phyloP scores from a whole-genome alignment of 2,329 filamentous ascomycete genomes.

The Aspergillus amoenus region DNA sequence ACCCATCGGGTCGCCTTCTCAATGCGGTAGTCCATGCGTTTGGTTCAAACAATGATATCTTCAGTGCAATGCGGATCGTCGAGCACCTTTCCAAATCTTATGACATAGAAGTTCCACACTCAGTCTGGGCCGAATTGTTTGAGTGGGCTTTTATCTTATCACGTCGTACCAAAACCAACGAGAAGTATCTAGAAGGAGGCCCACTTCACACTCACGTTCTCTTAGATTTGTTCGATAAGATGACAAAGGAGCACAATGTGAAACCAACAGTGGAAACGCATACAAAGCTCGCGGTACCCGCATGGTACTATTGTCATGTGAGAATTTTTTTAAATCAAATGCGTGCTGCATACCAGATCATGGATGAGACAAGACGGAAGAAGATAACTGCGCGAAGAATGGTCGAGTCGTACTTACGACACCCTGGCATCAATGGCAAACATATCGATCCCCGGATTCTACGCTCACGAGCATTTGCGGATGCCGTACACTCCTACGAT shows the following conservation, averaged over 20 bases:
- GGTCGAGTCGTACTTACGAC: conserved; percentile 26
- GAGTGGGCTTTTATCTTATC: conserved; percentile 65
- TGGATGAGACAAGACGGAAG: conserved; percentile 28
- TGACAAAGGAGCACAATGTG: conserved; percentile 58
- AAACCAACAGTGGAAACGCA: conserved; percentile 59
- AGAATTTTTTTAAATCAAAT: conserved; percentile 28
- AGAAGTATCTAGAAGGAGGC: conserved; percentile 14
- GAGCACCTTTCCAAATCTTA: conserved; percentile 63
- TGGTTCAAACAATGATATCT: conserved; percentile 64
- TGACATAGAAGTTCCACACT: conserved; percentile 54
- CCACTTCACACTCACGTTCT: conserved; percentile 48
- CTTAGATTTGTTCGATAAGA: conserved; percentile 56
- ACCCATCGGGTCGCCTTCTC: conserved; percentile 61
- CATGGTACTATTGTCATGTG: conserved; percentile 21
- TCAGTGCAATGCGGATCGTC: conserved; percentile 58
- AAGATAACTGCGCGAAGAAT: conserved; percentile 25
- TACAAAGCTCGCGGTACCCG: conserved; percentile 31
- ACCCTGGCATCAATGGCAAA: background rate
- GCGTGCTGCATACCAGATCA: conserved; percentile 28
- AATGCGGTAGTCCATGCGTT: conserved; percentile 67
- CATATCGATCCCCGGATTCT: conserved; percentile 17
- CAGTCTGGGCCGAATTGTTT: conserved; percentile 67
- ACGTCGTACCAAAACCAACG: conserved; percentile 13
- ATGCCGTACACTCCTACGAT: conserved; percentile 35
- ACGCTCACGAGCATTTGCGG: conserved; percentile 25